Evolutionary conservation across 805 yeast genomes (phyloP), one percentile per base, ranked within the genome.

Genomic region (Spathaspora sp.): DNA sequence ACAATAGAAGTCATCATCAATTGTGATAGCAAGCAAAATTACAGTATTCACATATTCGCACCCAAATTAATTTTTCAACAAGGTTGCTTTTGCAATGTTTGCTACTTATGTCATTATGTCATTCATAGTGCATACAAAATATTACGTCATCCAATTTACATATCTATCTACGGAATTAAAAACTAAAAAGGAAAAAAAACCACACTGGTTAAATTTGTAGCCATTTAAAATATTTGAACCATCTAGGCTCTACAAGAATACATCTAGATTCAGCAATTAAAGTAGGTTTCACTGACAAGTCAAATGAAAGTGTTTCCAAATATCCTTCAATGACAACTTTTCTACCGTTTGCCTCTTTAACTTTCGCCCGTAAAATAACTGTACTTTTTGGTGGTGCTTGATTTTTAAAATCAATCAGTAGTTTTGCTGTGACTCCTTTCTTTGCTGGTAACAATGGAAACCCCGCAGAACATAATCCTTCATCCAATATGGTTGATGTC

Each of bases 361-460:
- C 91, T 44, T 79, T 73, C 0, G 96, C 96, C 43, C 75, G 74
- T 46, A 94, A 67, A 12, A 89, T 73, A 1, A 91, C 80, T 9
- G 85, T 81, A 19, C 85, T 73, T 53, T 82, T 80, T 0, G 91
- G 86, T 2, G 76, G 77, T 0, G 83, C 82, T 40, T 85, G 87
- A 55, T 76, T 78, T 42, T 77, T 76, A 66, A 89, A 93, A 49
- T 86, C 75, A 8, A 93, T 73, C 2, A 78, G 68, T 43, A 93
- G 72, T 48, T 76, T 78, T 0, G 97, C 99, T 0, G 99, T 93
- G 20, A 94, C 97, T 12, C 98, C 99, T 48, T 86, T 76, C 51
- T 83, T 79, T 52, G 84, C 82, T 0, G 98, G 98, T 11, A 93
- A 72, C 26, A 78, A 70, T 2, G 89, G 83, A 64, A 91, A 93